phyloP scores from a whole-genome alignment of 208 protist species.

The Entamoeba histolytica region DNA sequence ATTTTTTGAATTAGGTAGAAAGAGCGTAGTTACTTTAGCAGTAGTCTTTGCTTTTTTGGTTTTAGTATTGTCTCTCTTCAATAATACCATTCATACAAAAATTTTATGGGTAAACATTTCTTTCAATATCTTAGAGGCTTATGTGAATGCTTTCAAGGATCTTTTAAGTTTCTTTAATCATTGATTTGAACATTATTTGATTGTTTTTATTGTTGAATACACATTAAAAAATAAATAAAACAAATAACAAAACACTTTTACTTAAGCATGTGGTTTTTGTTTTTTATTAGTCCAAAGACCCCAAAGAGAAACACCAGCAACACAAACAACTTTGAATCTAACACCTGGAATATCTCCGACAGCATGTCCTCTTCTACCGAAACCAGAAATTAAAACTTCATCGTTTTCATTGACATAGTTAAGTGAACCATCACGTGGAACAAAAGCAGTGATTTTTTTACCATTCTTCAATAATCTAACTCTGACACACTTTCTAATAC shows the following conservation, averaged over 20 bases:
- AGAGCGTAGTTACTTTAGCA: not conserved
- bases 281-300: not conserved
- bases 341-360: conserved; percentile 98
- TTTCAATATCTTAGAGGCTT: not conserved
- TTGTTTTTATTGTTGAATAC: no score
- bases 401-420: conserved; percentile 97
- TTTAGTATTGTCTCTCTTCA: not conserved
- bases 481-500: conserved; percentile 97
- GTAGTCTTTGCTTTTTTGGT: not conserved
- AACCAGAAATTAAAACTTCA: conserved; percentile 90
- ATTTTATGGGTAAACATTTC: not conserved
- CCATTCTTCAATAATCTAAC: conserved; percentile 99
- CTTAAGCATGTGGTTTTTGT: not conserved
- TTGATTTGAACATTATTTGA: no score
- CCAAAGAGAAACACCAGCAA: conserved; percentile 29
- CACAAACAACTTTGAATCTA: conserved; percentile 91
- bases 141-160: not conserved
- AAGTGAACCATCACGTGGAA: conserved; percentile 92
- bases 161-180: no score
- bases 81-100: not conserved
- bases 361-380: conserved; percentile 89
- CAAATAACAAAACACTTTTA: not conserved
- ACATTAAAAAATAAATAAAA: no score
- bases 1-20: not conserved
- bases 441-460: conserved; percentile 98